These are phyloP conservation scores for apple (Malus domestica) DNA, from an alignment of 306 rosid species.

Conservation along the genomic window DNA sequence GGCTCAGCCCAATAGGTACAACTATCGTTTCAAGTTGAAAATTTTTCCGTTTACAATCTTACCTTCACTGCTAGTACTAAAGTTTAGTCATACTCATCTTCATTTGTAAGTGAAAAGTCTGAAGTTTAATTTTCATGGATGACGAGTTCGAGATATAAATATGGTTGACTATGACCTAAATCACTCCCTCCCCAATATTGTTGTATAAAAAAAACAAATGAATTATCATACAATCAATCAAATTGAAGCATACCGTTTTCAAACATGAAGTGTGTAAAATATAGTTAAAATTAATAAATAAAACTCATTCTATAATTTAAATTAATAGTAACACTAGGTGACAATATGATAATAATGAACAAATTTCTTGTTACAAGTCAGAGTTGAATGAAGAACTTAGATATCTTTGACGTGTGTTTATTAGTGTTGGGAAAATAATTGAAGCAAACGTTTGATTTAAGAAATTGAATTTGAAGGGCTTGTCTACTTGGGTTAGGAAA, in stretches of 20 bases:
- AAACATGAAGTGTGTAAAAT: too few species aligned
- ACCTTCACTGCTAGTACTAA: fast-evolving
- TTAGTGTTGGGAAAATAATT: neutral
- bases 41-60: too few species aligned
- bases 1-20: neutral
- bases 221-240: too few species aligned
- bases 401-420: neutral
- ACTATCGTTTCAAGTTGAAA: neutral
- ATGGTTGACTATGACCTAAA: too few species aligned
- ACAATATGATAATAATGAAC: neutral
- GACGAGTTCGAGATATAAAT: fast-evolving
- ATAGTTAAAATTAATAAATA: too few species aligned
- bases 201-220: too few species aligned
- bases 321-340: neutral
- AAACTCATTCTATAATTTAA: neutral
- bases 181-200: neutral
- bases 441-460: neutral
- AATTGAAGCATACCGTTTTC: too few species aligned
- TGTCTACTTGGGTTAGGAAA: neutral
- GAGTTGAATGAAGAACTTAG: neutral
- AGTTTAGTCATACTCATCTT: fast-evolving
- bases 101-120: fast-evolving
- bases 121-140: too few species aligned
- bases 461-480: neutral
- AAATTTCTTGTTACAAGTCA: neutral